Base-by-base conservation (phyloP, 805 yeast genomes). In the Scheffersomyces ergatensis region DNA sequence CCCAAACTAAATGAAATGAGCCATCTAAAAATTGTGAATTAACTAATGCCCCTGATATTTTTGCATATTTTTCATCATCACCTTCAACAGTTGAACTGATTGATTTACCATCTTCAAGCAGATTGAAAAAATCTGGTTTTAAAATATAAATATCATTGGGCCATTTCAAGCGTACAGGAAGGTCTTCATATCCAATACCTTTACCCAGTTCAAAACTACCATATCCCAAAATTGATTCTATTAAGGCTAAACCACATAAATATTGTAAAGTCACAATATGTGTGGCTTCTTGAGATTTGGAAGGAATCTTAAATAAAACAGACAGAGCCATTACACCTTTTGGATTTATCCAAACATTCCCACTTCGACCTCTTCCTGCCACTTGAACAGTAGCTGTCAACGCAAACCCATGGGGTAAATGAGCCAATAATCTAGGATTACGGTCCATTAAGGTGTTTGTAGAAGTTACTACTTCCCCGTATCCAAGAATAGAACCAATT, bases 291-390 rank as follows among this genome's bases (percentile, higher is more conserved):
- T 69, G 54, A 2, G 54, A 53, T 3, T 74, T 72, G 3, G 50
- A 40, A 0, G 87, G 81, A 12, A 89, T 63, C 37, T 81, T 76
- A 44, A 87, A 59, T 9, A 88, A 77, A 1, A 81, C 75, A 0
- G 97, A 88, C 5, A 82, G 77, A 0, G 98, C 96, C 60, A 89
- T 64, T 1, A 89, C 95, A 9, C 99, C 99, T 18, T 77, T 74
- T 3, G 99, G 99, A 50, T 88, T 90, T 18, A 93, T 83, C 99
- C 99, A 93, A 2, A 81, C 82, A 49, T 93, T 93, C 1, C 93
- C 95, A 13, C 97, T 95, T 42, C 99, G 78, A 2, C 99, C 99
- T 36, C 92, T 73, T 1, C 99, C 99, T 0, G 89, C 77, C 1
- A 88, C 83, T 60, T 93, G 99, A 3, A 85, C 78, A 1, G 90